phyloP scores from a whole-genome alignment of 371 early-diverging fungal species.

The Circinella minor region DNA sequence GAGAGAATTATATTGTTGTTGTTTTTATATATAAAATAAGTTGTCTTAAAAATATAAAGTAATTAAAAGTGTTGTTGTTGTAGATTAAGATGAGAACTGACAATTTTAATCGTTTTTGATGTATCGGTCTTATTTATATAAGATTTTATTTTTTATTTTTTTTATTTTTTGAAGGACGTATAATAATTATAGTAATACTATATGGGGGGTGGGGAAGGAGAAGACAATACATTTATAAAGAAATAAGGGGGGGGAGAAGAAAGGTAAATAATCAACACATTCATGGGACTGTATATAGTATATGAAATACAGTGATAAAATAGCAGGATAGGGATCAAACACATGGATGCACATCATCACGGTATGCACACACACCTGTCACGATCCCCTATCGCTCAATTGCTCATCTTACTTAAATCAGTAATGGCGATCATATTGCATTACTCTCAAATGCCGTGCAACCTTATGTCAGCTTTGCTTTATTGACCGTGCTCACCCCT shows the following conservation, averaged over 20 bases:
- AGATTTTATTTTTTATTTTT: neutral
- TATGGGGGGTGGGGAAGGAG: neutral
- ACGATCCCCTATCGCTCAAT: conserved; percentile 3
- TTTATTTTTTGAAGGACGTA: no score
- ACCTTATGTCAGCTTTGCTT: neutral
- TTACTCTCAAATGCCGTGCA: neutral
- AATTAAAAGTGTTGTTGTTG: conserved; percentile 14
- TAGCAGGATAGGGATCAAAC: conserved; percentile 7
- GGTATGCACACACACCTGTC: conserved; percentile 9
- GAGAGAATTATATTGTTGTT: no score
- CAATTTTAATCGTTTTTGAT: neutral
- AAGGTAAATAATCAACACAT: neutral
- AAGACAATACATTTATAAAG: no score
- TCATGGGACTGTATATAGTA: neutral
- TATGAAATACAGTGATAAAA: neutral
- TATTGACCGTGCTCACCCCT: conserved; percentile 4
- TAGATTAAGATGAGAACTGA: neutral
- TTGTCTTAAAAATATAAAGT: no score
- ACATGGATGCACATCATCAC: conserved; percentile 11
- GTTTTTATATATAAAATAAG: no score
- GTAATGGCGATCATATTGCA: conserved; percentile 1
- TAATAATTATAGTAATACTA: no score
- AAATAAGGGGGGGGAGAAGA: no score
- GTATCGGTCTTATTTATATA: conserved; percentile 1
- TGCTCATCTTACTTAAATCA: conserved; percentile 2